Evolutionary conservation across 306 rosid genomes (phyloP).

Genomic region (Cyamopsis tetragonoloba): DNA sequence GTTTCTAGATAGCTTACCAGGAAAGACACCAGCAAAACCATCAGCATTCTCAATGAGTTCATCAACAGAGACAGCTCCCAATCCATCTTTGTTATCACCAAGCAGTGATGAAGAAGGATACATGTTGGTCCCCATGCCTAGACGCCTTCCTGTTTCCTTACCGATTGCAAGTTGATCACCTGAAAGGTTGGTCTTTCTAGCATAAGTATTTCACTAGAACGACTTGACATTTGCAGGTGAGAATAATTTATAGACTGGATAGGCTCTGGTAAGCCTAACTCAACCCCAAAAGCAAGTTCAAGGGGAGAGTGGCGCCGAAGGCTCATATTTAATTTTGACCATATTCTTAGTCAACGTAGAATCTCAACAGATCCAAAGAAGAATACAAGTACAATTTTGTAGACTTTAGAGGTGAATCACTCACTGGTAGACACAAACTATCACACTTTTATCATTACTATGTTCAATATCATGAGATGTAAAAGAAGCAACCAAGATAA

Average conservation of each 20-base stretch:
- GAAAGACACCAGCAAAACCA: constrained; percentile 85
- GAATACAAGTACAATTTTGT: not conserved
- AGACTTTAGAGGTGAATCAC: not conserved
- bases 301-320: no score
- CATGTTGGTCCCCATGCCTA: constrained; percentile 82
- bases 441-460: not conserved
- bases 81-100: constrained; percentile 43
- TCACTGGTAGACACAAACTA: not conserved
- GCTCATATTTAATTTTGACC: no score
- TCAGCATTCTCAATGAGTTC: constrained; percentile 81
- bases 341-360: no score
- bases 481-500: not conserved
- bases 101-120: constrained; percentile 77
- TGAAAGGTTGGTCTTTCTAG: constrained; percentile 17
- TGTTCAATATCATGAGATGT: not conserved
- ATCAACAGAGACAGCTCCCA: constrained; percentile 47
- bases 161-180: constrained; percentile 80
- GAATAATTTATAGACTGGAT: no score
- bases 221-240: no score
- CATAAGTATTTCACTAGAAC: not conserved
- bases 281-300: no score
- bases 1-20: no score
- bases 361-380: no score
- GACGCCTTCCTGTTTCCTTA: constrained; percentile 78
- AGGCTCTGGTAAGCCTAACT: no score